phyloP scores from a whole-genome alignment of 225 moss, liverwort and hornwort genomes.

The Pseudisothecium myosuroides region DNA sequence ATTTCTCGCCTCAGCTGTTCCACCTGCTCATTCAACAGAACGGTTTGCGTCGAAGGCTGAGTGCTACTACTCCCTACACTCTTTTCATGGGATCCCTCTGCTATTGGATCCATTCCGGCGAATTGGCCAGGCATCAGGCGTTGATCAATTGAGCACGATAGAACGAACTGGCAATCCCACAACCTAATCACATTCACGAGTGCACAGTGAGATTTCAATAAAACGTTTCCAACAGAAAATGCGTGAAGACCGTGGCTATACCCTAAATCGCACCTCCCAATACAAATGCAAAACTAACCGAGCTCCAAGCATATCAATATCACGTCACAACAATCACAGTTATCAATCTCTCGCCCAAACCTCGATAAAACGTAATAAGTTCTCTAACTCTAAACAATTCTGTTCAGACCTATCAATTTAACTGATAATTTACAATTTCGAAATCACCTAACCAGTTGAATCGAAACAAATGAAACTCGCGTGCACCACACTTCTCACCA shows the following conservation, averaged over 20 bases:
- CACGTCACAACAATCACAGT: not conserved
- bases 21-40: constrained; percentile 17
- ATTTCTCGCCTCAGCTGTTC: constrained; percentile 23
- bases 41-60: constrained; percentile 2
- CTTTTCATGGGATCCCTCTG: constrained; percentile 25
- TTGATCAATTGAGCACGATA: not conserved
- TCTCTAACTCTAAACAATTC: not conserved
- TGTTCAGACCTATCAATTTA: not conserved
- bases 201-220: not conserved
- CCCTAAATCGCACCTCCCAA: not conserved
- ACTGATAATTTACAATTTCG: not conserved
- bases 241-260: not conserved
- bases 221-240: not conserved
- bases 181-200: not conserved
- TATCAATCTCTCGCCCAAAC: not conserved
- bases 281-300: not conserved
- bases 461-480: not conserved
- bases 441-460: not conserved
- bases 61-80: constrained; percentile 4
- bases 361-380: not conserved
- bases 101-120: constrained; percentile 20
- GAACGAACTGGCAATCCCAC: not conserved
- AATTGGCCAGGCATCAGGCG: constrained; percentile 10
- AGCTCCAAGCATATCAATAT: not conserved
- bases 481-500: not conserved